phyloP scores from a whole-genome alignment of 148 eudicot genomes.

The Chenopodium formosanum region DNA sequence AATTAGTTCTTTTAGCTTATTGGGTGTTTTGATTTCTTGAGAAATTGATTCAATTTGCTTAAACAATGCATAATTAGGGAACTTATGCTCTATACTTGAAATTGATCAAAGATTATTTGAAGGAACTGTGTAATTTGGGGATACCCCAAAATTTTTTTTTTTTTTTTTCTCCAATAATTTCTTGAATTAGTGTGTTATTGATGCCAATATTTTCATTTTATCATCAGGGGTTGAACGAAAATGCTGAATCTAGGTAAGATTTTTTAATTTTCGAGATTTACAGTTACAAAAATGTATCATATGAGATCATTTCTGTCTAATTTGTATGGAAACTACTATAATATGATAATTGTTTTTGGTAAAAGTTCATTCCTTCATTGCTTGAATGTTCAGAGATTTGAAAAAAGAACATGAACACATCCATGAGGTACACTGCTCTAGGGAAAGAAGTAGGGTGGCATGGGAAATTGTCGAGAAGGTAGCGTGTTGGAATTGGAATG shows the following conservation, averaged over 20 bases:
- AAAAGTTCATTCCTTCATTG: not conserved
- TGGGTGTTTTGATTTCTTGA: slow-evolving; percentile 2
- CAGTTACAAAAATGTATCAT: not conserved
- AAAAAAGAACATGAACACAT: slow-evolving; percentile 34
- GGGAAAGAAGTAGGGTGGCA: slow-evolving; percentile 82
- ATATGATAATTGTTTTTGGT: not conserved
- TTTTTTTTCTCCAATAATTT: not conserved
- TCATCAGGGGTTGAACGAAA: slow-evolving; percentile 28
- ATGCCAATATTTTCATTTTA: not conserved
- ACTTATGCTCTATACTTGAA: not conserved
- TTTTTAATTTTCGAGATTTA: not conserved
- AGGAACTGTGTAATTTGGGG: not conserved
- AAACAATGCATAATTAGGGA: not conserved
- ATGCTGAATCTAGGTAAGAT: slow-evolving; percentile 24
- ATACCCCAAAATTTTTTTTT: not conserved
- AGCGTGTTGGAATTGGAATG: not conserved
- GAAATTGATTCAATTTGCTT: not conserved
- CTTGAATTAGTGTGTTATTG: not conserved
- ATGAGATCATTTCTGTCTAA: not conserved
- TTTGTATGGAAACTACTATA: not conserved
- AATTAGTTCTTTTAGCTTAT: not conserved
- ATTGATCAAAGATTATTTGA: not conserved
- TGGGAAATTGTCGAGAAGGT: slow-evolving; percentile 77
- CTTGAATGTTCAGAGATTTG: slow-evolving; percentile 35
- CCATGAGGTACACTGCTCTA: slow-evolving; percentile 74